Conservation (phyloP, 1,284 basidiomycete genomes). For the Sanguinoderma infundibulare region DNA sequence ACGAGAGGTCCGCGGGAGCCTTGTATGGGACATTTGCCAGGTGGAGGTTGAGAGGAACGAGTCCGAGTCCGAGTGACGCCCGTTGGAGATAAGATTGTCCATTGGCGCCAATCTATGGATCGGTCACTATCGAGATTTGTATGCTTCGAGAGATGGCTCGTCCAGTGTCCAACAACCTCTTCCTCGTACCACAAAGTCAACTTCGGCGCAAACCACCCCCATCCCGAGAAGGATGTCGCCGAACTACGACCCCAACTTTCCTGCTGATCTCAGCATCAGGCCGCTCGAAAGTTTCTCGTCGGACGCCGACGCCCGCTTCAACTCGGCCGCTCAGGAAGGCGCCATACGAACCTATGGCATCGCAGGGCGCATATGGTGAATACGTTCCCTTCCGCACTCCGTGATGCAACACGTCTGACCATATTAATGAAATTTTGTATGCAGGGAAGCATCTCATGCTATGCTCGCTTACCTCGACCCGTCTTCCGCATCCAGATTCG, state of each 20-base stretch:
- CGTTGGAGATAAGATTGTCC: conserved; percentile 8
- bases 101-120: conserved; percentile 9
- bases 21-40: not conserved
- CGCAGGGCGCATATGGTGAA: conserved; percentile 76
- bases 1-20: not conserved
- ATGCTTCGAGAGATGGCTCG: conserved; percentile 5
- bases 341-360: conserved; percentile 75
- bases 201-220: not conserved
- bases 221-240: conserved; percentile 3
- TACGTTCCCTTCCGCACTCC: conserved; percentile 10
- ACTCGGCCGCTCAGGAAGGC: conserved; percentile 52
- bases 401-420: not conserved
- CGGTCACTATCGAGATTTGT: conserved; percentile 15
- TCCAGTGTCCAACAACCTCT: not conserved
- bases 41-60: not conserved
- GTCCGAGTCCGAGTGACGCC: too few relatives aligned
- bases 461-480: conserved; percentile 60
- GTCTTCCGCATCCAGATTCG: conserved; percentile 28
- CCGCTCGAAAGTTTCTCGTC: conserved; percentile 22
- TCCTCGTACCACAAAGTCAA: not conserved
- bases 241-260: conserved; percentile 33
- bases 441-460: conserved; percentile 77
- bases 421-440: not conserved
- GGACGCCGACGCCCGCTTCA: conserved; percentile 40
- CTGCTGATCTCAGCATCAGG: conserved; percentile 31